Evolutionary conservation across 805 yeast species (phyloP).

Genomic region (Wickerhamomyces alni): DNA sequence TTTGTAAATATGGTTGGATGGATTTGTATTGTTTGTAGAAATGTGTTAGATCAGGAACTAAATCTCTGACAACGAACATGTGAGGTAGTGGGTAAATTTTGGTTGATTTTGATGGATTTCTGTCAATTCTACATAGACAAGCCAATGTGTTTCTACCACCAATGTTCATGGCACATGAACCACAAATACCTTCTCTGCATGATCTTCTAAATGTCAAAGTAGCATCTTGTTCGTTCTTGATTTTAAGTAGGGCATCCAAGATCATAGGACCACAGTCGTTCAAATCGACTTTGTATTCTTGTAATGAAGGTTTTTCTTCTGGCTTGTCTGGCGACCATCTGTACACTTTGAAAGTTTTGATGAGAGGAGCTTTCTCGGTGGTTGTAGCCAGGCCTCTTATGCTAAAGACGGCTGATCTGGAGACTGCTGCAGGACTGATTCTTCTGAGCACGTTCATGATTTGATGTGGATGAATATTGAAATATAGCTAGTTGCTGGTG

Average conservation of each 20-base stretch:
- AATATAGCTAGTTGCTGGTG: neutral
- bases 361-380: constrained; percentile 46
- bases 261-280: constrained; percentile 97
- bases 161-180: constrained; percentile 99
- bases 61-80: constrained; percentile 94
- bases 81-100: constrained; percentile 97
- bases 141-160: constrained; percentile 97
- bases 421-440: neutral
- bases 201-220: constrained; percentile 96
- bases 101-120: constrained; percentile 62
- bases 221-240: constrained; percentile 94
- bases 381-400: constrained; percentile 36
- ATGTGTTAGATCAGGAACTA: constrained; percentile 96
- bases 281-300: constrained; percentile 78
- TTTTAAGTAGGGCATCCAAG: constrained; percentile 87
- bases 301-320: constrained; percentile 81
- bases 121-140: constrained; percentile 90
- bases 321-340: constrained; percentile 99
- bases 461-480: no score
- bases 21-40: constrained; percentile 98
- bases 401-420: constrained; percentile 1
- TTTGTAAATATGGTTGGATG: constrained; percentile 93
- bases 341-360: constrained; percentile 87
- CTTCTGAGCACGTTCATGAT: constrained; percentile 2
- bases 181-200: constrained; percentile 99